These are phyloP conservation scores for Corymbia maculata DNA, from an alignment of 345 rosid species.

Conservation along the genomic window DNA sequence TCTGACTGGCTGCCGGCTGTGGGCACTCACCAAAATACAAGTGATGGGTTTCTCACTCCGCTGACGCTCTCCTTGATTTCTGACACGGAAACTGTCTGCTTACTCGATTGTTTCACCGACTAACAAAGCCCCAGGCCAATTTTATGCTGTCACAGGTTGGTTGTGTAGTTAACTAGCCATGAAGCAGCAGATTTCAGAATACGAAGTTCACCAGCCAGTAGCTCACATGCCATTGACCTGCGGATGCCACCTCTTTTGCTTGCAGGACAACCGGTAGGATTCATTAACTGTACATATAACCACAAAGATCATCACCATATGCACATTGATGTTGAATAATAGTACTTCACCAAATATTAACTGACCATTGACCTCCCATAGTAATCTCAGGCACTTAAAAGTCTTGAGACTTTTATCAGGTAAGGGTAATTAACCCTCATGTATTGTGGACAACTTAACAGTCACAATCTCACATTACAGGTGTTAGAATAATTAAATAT, in stretches of 20 bases:
- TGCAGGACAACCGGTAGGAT: background rate
- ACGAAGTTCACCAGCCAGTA: conserved; percentile 65
- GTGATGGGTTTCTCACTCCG: background rate
- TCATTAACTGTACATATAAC: background rate
- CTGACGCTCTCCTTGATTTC: background rate
- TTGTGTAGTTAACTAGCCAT: conserved; percentile 61
- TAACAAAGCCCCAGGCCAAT: background rate
- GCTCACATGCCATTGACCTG: conserved; percentile 58
- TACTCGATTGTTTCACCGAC: background rate
- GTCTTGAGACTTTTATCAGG: background rate
- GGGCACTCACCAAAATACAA: background rate
- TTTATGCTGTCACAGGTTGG: conserved; percentile 4
- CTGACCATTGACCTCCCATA: background rate
- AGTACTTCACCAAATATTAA: background rate
- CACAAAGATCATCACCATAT: background rate
- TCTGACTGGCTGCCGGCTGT: background rate
- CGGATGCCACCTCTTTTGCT: conserved; percentile 14
- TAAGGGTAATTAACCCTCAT: background rate
- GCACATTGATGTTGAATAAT: background rate
- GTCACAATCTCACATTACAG: background rate
- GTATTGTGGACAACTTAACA: background rate
- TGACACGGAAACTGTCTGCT: background rate
- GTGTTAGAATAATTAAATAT: too few relatives aligned
- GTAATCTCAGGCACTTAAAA: background rate
- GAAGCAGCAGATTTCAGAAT: conserved; percentile 53